Evolutionary conservation across 441 rosid species (phyloP).

Genomic region (Melastoma candidum): DNA sequence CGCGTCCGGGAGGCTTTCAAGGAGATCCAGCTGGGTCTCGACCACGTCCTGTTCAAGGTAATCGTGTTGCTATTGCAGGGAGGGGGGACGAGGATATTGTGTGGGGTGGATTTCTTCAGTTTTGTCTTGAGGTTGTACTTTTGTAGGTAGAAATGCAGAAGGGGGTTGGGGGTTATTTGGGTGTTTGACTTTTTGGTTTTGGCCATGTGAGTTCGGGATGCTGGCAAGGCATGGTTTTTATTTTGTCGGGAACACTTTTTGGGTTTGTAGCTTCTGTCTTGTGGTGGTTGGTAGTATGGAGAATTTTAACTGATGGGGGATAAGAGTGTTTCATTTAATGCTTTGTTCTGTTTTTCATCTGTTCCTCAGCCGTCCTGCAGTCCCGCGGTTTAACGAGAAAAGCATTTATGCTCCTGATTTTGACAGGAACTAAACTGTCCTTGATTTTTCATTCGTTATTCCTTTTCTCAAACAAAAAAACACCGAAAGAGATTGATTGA

Average conservation of each 20-base stretch:
- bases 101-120: no score
- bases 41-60: constrained; percentile 84
- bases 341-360: background rate
- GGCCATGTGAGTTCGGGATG: no score
- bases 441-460: no score
- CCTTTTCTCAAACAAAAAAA: no score
- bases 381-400: background rate
- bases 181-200: no score
- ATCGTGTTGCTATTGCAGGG: background rate
- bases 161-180: no score
- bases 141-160: no score
- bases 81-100: no score
- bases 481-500: no score
- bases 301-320: background rate
- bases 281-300: background rate
- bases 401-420: background rate
- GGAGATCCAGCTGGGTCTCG: constrained; percentile 59
- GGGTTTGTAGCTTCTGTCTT: background rate
- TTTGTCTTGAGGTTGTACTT: no score
- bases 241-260: no score
- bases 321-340: background rate
- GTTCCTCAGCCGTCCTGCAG: background rate
- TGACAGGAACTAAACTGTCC: background rate
- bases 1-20: constrained; percentile 75
- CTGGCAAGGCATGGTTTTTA: no score